phyloP scores from a whole-genome alignment of 2,329 filamentous ascomycete genomes.

The Aspergillus phoenicis region DNA sequence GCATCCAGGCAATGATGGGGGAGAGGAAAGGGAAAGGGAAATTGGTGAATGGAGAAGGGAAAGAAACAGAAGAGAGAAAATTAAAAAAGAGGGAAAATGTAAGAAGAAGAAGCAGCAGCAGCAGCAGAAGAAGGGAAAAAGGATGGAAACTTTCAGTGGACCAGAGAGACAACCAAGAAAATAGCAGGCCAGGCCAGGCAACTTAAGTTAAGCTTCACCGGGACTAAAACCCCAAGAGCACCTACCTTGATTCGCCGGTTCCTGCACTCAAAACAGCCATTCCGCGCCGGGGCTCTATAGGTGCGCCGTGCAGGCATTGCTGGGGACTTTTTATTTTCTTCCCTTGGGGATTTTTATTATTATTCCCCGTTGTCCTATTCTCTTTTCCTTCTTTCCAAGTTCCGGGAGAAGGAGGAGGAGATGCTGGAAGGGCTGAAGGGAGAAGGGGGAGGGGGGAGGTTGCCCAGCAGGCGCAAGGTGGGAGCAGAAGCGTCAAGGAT shows the following conservation, averaged over 20 bases:
- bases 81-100: background rate
- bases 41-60: background rate
- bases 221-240: conserved; percentile 1
- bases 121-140: background rate
- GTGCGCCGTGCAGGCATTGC: conserved; percentile 23
- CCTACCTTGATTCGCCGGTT: conserved; percentile 27
- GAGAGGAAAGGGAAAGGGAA: no score
- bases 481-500: background rate
- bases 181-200: background rate
- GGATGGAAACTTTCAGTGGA: background rate
- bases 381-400: no score
- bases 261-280: conserved; percentile 25
- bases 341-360: background rate
- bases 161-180: conserved; percentile 7
- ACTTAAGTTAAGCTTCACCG: conserved; percentile 4
- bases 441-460: background rate
- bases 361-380: no score
- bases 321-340: background rate
- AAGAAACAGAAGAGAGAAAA: conserved; percentile 1
- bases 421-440: background rate
- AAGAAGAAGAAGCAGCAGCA: no score
- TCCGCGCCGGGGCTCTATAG: conserved; percentile 19
- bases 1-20: background rate
- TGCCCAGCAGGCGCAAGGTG: background rate
- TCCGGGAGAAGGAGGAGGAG: background rate